Base-by-base conservation (phyloP, 208 protist species). In the Acanthamoeba polyphaga region DNA sequence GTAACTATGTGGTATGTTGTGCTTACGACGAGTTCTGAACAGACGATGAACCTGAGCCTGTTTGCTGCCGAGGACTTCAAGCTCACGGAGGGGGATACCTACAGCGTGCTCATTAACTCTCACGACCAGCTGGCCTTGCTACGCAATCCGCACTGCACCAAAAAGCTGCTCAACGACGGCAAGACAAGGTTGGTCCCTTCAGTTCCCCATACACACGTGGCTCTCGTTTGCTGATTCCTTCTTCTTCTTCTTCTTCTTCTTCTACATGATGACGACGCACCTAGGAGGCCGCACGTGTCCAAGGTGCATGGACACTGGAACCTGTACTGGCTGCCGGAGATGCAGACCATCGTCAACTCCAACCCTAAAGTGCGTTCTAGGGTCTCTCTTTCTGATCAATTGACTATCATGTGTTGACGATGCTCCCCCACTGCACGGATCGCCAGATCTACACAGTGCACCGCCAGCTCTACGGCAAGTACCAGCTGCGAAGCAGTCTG, bases 251-350 rank as follows among this genome's bases (percentile, higher is more conserved):
- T n/a, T n/a, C n/a, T n/a, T n/a, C n/a, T n/a, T n/a, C n/a, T n/a
- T n/a, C n/a, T n/a, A n/a, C 34, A 22, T n/a, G 27, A 12, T 70
- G 15, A 29, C 29, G 19, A 10, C 66, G 15, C 29, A 38, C 29
- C 12, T 0, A 76, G 24, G 9, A 85, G 53, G 29, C 80, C 46
- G 15, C 60, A 62, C 46, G 49, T 88, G 27, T 60, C 43, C 80
- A 88, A 88, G 46, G 17, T 19, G 12, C 17, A 53, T 29, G 80
- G 80, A 6, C 43, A 64, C 15, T 88, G 80, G 80, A 88, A 88
- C 24, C 53, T 88, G n/a, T 88, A 88, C 80, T 88, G 43, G 49
- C 43, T 88, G 6, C 80, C 80, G 9, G 80, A 88, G 49, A 9
- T 88, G 9, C 43, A 64, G 24, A 88, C 80, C 17, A 88, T 88